Evolutionary conservation across 2,329 filamentous ascomycete genomes (phyloP).

Genomic region (Metarhizium guizhouense): DNA sequence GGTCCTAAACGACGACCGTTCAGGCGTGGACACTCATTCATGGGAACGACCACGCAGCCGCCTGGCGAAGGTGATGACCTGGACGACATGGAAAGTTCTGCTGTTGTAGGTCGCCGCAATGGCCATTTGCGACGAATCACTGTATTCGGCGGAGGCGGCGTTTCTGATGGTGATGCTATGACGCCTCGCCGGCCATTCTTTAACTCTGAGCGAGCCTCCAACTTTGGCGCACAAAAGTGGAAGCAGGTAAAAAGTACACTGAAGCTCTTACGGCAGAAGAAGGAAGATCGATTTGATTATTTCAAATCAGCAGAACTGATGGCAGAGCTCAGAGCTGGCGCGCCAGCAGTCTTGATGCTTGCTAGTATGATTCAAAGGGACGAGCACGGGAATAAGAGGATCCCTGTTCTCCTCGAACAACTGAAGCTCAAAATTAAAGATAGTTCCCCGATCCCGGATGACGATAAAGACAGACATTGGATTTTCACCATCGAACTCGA

Average conservation of each 20-base stretch:
- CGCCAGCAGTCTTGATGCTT: conserved; percentile 85
- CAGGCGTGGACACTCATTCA: conserved; percentile 51
- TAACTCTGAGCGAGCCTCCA: conserved; percentile 58
- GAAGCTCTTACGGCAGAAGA: conserved; percentile 69
- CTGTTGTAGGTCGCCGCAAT: conserved; percentile 38
- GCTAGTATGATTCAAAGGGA: conserved; percentile 98
- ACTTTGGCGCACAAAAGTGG: conserved; percentile 78
- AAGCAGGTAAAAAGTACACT: conserved; percentile 85
- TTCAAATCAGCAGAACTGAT: conserved; percentile 94
- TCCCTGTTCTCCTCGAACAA: conserved; percentile 91
- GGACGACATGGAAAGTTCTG: conserved; percentile 43
- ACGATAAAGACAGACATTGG: conserved; percentile 61
- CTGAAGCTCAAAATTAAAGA: conserved; percentile 82
- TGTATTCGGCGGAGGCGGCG: conserved; percentile 54
- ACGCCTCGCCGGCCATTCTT: conserved; percentile 50
- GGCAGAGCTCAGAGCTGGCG: conserved; percentile 86
- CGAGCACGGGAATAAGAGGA: conserved; percentile 89
- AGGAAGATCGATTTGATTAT: conserved; percentile 83
- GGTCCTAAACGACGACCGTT: conserved; percentile 41
- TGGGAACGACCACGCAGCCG: conserved; percentile 36
- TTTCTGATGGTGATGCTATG: conserved; percentile 54
- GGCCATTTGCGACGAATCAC: conserved; percentile 60
- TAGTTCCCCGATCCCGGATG: conserved; percentile 59
- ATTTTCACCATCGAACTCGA: conserved; percentile 89
- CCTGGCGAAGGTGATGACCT: conserved; percentile 35